Conservation (phyloP, 208 protist genomes). For the Leishmania tropica region DNA sequence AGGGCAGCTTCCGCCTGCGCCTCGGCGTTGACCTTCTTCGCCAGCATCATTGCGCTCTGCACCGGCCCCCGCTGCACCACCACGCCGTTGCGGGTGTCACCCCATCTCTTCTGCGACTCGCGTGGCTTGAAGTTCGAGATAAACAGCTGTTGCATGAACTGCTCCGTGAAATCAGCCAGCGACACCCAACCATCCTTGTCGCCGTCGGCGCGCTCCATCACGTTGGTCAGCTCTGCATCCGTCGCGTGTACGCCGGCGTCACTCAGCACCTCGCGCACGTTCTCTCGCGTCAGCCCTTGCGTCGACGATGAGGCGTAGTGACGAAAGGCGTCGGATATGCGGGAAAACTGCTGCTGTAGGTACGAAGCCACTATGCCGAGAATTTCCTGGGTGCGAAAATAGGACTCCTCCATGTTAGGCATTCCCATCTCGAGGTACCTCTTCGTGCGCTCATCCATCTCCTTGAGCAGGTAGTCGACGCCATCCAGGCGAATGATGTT, state of each 20-base stretch:
- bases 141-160: conserved; percentile 81
- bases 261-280: conserved; percentile 64
- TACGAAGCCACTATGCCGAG: conserved; percentile 60
- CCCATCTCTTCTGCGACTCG: conserved; percentile 28
- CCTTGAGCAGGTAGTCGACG: conserved; percentile 60
- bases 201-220: conserved; percentile 71
- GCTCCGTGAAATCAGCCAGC: conserved; percentile 82
- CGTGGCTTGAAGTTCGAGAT: conserved; percentile 71
- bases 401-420: conserved; percentile 68
- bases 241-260: conserved; percentile 56
- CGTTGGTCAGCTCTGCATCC: conserved; percentile 47
- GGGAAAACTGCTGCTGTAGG: conserved; percentile 66
- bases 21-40: conserved; percentile 31
- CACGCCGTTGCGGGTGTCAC: conserved; percentile 18
- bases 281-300: conserved; percentile 57
- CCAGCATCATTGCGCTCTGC: conserved; percentile 48
- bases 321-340: conserved; percentile 78
- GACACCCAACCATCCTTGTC: conserved; percentile 83
- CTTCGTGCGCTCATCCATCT: conserved; percentile 82
- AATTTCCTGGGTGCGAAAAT: conserved; percentile 72
- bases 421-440: conserved; percentile 77
- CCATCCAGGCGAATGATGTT: conserved; percentile 61
- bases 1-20: conserved; percentile 62
- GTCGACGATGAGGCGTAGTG: conserved; percentile 67
- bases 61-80: conserved; percentile 44